Percentiles rank a stretch among this genome's conserved stretches.
Evolutionary conservation across 2,329 filamentous ascomycete genomes (phyloP).

Genomic region (Nannizzia gypsea): DNA sequence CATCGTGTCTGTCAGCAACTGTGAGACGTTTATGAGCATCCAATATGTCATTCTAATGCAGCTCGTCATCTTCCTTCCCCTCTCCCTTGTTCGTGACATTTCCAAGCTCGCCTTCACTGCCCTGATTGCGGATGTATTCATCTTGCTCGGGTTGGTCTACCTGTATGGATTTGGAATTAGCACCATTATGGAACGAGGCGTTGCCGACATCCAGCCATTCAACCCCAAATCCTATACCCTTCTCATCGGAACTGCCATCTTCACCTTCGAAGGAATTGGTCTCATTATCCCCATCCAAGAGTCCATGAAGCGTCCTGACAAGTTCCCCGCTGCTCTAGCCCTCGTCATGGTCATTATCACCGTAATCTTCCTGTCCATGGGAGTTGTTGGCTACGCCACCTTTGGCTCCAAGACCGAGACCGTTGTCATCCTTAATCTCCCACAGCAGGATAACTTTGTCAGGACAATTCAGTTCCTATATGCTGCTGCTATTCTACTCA

Average conservation of each 20-base stretch:
- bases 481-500: conserved; percentile 91
- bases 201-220: conserved; percentile 81
- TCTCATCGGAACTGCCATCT: conserved; percentile 97
- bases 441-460: conserved; percentile 88
- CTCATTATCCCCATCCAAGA: conserved; percentile 97
- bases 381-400: conserved; percentile 86
- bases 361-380: conserved; percentile 78
- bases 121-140: conserved; percentile 85
- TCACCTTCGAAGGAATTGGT: conserved; percentile 96
- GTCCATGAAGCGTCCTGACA: conserved; percentile 81
- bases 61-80: conserved; percentile 85
- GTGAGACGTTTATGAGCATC: conserved; percentile 73
- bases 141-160: conserved; percentile 81
- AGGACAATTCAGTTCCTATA: conserved; percentile 95
- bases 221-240: conserved; percentile 89
- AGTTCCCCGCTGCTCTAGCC: conserved; percentile 80
- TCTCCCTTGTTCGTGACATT: conserved; percentile 90
- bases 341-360: conserved; percentile 94
- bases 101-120: conserved; percentile 94
- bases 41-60: conserved; percentile 87
- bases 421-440: conserved; percentile 89
- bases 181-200: conserved; percentile 63
- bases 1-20: conserved; percentile 79
- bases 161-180: conserved; percentile 91
- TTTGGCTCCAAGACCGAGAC: conserved; percentile 94